Evolutionary conservation across 305 asterid genomes (phyloP).

Genomic region (Ilex paraguariensis): DNA sequence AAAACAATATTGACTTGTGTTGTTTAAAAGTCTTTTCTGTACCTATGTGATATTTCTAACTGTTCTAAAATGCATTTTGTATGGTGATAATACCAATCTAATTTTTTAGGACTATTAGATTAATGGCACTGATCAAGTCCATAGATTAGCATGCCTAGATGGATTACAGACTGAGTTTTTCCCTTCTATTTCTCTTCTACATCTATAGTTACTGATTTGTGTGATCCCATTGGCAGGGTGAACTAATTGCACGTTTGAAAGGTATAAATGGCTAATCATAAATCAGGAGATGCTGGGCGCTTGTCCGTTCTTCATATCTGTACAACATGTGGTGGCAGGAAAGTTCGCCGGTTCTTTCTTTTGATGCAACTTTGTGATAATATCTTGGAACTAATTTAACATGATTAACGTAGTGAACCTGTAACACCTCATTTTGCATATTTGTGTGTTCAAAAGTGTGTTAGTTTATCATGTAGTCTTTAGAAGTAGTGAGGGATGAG

Average conservation of each 20-base stretch:
- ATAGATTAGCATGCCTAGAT: not conserved
- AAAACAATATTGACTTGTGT: not conserved
- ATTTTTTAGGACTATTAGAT: too few species aligned
- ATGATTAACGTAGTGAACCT: too few species aligned
- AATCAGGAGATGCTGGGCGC: slow-evolving; percentile 15
- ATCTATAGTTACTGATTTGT: not conserved
- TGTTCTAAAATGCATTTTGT: too few species aligned
- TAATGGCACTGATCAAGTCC: not conserved
- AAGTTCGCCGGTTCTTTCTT: not conserved
- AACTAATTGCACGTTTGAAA: slow-evolving; percentile 37
- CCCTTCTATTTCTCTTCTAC: not conserved
- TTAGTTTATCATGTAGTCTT: too few species aligned
- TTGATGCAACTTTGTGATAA: slow-evolving; percentile 4
- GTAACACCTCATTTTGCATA: too few species aligned
- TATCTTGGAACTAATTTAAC: slow-evolving; percentile 8
- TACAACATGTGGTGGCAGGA: slow-evolving; percentile 10
- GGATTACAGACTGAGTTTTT: too few species aligned
- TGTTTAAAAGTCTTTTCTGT: too few species aligned
- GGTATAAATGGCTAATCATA: slow-evolving; percentile 18
- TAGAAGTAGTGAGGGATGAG: too few species aligned
- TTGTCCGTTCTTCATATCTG: slow-evolving; percentile 5
- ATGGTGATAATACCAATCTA: too few species aligned
- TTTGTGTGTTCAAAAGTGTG: too few species aligned
- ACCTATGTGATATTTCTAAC: too few species aligned
- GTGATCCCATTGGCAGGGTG: slow-evolving; percentile 33